Percentiles rank a stretch among this genome's conserved stretches.
Conservation (phyloP, 2,329 filamentous ascomycete genomes). For the Diaporthe batatas region DNA sequence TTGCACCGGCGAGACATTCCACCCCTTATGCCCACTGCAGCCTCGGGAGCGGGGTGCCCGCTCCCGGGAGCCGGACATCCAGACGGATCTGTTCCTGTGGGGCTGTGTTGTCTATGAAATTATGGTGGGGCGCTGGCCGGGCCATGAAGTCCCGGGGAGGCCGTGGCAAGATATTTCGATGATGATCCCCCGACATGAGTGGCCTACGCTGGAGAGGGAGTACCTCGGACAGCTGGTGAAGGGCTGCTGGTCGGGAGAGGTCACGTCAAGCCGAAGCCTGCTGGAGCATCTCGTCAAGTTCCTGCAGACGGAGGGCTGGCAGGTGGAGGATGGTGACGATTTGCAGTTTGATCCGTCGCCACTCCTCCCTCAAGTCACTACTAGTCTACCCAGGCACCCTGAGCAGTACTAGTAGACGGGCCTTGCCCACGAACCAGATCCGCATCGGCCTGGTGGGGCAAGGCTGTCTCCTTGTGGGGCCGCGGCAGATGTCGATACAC, state of each 20-base stretch:
- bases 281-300: not conserved
- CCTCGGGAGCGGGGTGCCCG: not conserved
- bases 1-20: conserved; percentile 1
- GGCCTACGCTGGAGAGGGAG: conserved; percentile 4
- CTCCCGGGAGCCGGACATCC: not conserved
- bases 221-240: not conserved
- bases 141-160: not conserved
- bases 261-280: not conserved
- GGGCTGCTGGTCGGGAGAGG: not conserved
- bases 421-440: no score
- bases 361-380: not conserved
- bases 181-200: not conserved
- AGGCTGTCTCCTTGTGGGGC: no score
- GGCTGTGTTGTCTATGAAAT: conserved; percentile 14
- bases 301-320: not conserved
- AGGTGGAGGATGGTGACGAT: not conserved
- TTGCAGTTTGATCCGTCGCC: not conserved
- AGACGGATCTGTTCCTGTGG: conserved; percentile 19
- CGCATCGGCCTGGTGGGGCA: no score
- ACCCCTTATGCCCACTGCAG: not conserved
- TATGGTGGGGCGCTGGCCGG: conserved; percentile 11
- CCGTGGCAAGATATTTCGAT: not conserved
- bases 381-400: no score
- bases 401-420: no score
- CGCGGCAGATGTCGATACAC: no score